Base-by-base conservation (phyloP, 2,329 filamentous ascomycete genomes). In the Colletotrichum noveboracense region DNA sequence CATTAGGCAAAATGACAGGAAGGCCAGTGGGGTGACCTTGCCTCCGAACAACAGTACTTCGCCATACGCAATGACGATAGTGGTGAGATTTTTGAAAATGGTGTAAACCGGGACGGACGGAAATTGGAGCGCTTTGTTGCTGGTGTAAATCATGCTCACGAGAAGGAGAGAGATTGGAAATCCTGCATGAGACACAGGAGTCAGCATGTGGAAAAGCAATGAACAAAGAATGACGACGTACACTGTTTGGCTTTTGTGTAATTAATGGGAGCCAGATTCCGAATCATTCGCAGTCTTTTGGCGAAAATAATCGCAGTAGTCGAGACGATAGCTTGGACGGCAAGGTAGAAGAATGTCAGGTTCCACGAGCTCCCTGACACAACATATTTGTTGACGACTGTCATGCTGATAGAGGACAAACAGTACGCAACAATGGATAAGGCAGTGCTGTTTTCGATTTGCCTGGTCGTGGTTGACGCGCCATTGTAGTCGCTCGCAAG, bases 71-170 rank as follows among this genome's bases (percentile, higher is more conserved):
- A 98, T 99, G 78, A 98, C 93, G 81, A 99, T 98, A 85, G 98
- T 99, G 76, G 97, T 98, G 88, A 99, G 86, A 88, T 99, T 99
- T 91, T 99, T 99, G 91, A 99, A 99, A 84, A 99, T 99, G 70
- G 97, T 99, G 88, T 99, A 99, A 28, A 99, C 97, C 30, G 97
- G 97, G 71, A 99, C 98, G 36, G 96, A 98, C 76, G 99, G 94
- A 86, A 93, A 98, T 86, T 98, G 96, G 60, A 99, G 92, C 24
- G 97, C 96, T 88, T 98, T 98, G 82, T 95, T 97, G 82, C 95
- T 93, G 71, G 97, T 98, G 88, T 98, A 99, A 86, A 99, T 98
- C 97, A 98, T 99, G 83, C 96, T 96, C 83, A 98, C 97, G 78
- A 99, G 93, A 77, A 98, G 94, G 70, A 98, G 89, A 73, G 97